Evolutionary conservation across 805 yeast genomes (phyloP), one percentile per base, ranked within the genome.

Genomic region (Metschnikowia hibisci): DNA sequence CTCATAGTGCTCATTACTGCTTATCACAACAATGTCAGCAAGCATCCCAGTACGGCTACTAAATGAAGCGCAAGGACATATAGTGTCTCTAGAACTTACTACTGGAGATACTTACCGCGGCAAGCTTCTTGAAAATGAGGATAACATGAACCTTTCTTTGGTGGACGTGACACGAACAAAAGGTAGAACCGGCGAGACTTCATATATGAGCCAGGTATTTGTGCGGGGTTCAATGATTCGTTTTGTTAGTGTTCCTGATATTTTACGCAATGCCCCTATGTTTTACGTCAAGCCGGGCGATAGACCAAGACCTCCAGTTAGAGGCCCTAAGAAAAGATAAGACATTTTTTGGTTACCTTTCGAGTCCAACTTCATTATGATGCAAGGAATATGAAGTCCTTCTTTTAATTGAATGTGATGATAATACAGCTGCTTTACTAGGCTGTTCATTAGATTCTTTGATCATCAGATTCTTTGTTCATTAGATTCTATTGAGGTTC

Each of bases 61-160:
- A 39, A 85, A 80, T 58, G 99, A 90, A 64, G 86, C 96, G 1
- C 75, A 83, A 71, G 96, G 97, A 37, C 98, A 91, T 59, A 69
- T 81, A 3, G 81, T 91, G 7, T 80, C 95, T 1, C 61, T 91
- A 13, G 99, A 91, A 61, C 76, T 91, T 41, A 77, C 78, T 20
- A 81, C 89, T 0, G 98, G 98, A 2, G 90, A 85, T 50, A 78
- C 85, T 0, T 91, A 91, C 59, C 73, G 95, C 29, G 99, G 99
- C 2, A 88, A 84, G 59, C 74, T 91, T 35, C 61, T 84, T 3
- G 96, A 85, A 57, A 82, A 84, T 36, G 96, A 91, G 65, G 98
- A 91, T 56, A 90, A 84, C 62, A 93, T 91, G 98, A 91, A 91
- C 60, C 80, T 91, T 20, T 95, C 90, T 47, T 64, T 91, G 39